Conservation (phyloP, 1,284 basidiomycete genomes). For the Puccinia triticina region DNA sequence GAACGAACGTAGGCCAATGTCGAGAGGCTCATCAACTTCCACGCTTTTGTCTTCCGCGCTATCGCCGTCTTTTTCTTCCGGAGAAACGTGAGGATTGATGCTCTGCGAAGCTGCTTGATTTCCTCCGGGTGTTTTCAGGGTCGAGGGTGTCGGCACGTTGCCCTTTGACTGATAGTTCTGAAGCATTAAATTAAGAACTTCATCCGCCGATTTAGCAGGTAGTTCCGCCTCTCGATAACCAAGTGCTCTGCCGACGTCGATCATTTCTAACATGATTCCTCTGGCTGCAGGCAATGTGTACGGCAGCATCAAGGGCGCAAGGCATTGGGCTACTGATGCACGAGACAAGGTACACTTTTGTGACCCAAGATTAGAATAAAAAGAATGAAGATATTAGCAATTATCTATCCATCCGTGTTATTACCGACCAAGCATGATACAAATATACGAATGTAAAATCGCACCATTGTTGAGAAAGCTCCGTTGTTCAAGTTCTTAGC, state of each 20-base stretch:
- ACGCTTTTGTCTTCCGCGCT: constrained; percentile 20
- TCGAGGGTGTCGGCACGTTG: no score
- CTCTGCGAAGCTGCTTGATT: not conserved
- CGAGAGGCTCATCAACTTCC: not conserved
- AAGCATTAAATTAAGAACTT: constrained; percentile 35
- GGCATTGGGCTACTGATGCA: constrained; percentile 61
- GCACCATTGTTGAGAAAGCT: constrained; percentile 52
- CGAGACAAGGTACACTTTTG: constrained; percentile 62
- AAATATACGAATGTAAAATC: no score
- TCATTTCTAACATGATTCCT: constrained; percentile 61
- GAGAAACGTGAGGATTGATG: no score
- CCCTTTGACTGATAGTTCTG: constrained; percentile 30
- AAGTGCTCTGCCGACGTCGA: constrained; percentile 61
- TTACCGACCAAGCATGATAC: not conserved
- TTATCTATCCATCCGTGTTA: not conserved
- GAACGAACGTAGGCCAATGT: not conserved
- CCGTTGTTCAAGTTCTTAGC: constrained; percentile 63
- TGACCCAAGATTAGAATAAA: no score
- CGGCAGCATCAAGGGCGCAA: constrained; percentile 58
- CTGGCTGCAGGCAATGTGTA: constrained; percentile 60
- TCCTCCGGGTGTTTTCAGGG: no score
- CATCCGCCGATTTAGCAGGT: constrained; percentile 40
- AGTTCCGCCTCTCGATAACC: constrained; percentile 42
- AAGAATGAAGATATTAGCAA: no score
- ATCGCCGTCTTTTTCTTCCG: no score